Evolutionary conservation across 805 yeast species (phyloP), one percentile per base, ranked within the genome.

Genomic region (Lipomyces orientalis): DNA sequence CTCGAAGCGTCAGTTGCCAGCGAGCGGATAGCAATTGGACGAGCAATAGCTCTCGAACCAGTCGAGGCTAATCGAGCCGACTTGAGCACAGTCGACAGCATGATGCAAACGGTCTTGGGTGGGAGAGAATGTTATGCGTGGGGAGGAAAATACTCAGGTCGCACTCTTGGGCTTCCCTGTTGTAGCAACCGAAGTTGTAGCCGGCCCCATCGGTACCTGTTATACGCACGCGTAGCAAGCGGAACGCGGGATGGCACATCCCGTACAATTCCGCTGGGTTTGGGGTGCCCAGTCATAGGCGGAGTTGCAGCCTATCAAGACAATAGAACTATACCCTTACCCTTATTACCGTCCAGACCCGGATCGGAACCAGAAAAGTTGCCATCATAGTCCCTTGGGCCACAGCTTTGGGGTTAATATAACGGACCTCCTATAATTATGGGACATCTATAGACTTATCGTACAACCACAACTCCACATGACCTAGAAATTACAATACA

Each of bases 1-100:
- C 60, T 58, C 29, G 58, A 34, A 22, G 70, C 62, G 54, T 63
- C 70, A 60, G 65, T 63, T 64, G 67, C 66, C 61, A 63, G 65
- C 62, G 64, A 54, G 67, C 70, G 70, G 39, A 62, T 62, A 51
- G 67, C 61, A 52, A 54, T 34, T n/a, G 64, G 65, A 54, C 62
- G 64, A 43, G 54, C 61, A 29, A 55, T 12, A 54, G 59, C 64
- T 64, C 64, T 60, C 64, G 67, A 60, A 29, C 67, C 62, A 57
- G 64, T 60, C 64, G 67, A 64, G 67, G 54, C 62, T 59, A 64
- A 19, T 19, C 66, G 62, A 35, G 43, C 35, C 59, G 66, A 64
- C 62, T 63, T 63, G 54, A 63, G 39, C 14, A 35, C 61, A 19
- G 54, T 31, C 34, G 62, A 64, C 66, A 64, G 57, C 62, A 64